Evolutionary conservation across 768 basidiomycete genomes (phyloP).

Genomic region (Termitomyces sp.): DNA sequence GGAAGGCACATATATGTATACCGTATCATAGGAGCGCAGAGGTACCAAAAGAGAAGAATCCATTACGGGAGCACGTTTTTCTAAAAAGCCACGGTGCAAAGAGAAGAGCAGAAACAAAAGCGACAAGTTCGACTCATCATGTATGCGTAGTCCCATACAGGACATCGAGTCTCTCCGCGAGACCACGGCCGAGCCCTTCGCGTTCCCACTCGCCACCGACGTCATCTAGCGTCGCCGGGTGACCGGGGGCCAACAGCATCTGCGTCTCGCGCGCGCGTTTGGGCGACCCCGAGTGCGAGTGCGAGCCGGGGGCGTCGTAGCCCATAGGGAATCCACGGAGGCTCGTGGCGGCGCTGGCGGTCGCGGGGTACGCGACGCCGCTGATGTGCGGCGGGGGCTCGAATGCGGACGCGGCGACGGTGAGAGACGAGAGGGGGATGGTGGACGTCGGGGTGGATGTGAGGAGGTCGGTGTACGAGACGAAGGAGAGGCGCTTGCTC

Average conservation of each 20-base stretch:
- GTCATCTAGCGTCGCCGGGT: constrained; percentile 37
- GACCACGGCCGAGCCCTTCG: constrained; percentile 73
- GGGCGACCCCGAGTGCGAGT: neutral
- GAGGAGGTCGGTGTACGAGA: constrained; percentile 84
- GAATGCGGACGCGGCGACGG: constrained; percentile 47
- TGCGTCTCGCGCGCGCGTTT: neutral
- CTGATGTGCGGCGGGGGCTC: constrained; percentile 76
- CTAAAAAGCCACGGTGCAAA: neutral
- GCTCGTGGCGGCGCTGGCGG: constrained; percentile 21
- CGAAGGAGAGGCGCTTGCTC: constrained; percentile 77
- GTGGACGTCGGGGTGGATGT: constrained; percentile 69
- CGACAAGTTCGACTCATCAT: neutral
- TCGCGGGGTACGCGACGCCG: constrained; percentile 34
- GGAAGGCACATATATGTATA: neutral
- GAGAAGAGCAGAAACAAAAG: neutral
- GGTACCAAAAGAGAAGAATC: neutral
- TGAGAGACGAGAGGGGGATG: constrained; percentile 68
- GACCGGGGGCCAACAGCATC: neutral
- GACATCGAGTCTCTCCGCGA: constrained; percentile 75
- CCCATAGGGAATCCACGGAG: constrained; percentile 17
- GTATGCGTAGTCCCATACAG: constrained; percentile 8
- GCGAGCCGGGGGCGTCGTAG: constrained; percentile 3
- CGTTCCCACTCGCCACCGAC: constrained; percentile 81
- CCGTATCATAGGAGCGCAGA: neutral
- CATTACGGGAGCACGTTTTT: neutral